Base-by-base conservation (phyloP, 2,329 filamentous ascomycete species). In the Fusarium beomiforme region DNA sequence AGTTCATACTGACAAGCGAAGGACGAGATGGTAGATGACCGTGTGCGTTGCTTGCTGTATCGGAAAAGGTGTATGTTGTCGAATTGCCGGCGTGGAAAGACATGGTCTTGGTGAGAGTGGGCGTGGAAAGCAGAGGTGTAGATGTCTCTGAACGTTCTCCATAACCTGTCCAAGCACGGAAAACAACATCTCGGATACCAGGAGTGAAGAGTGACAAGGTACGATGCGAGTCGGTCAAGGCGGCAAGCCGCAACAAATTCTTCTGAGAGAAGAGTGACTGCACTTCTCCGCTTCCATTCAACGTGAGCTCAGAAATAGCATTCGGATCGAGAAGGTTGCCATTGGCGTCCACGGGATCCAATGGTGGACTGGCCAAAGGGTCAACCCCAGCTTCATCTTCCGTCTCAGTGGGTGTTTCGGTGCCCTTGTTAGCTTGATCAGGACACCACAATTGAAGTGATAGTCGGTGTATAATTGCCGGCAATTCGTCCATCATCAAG, bases 401-500 rank as follows among this genome's bases (percentile, higher is more conserved):
- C 29, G 84, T 81, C 63, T 86, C 86, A 61, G 83, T 85, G 23
- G 85, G 82, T 21, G 83, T 79, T 39, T 89, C 78, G 3, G 74
- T 84, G 63, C 87, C 88, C 72, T 82, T 81, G 58, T 79, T 81
- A 36, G 76, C 79, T 79, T 96, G 93, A 74, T 98, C 95, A 0
- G 95, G 93, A 58, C 94, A 96, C 91, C 94, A 97, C 53, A 98
- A 82, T 71, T 93, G 90, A 62, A 98, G 84, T 0, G 95, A 98
- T 23, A 99, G 84, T 55, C 94, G 90, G 81, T 99, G 96, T 68
- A 99, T 97, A 65, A 98, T 98, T 51, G 95, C 95, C 1, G 96
- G 96, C 26, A 99, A 83, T 80, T 99, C 96, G 71, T 99, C 95
- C 94, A 98, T 98, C 86, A 99, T 97, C 72, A 99, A 80, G 59